These are phyloP conservation scores for Aspergillus heteromorphus DNA, from an alignment of 495 filamentous ascomycete genomes.

Conservation along the genomic window DNA sequence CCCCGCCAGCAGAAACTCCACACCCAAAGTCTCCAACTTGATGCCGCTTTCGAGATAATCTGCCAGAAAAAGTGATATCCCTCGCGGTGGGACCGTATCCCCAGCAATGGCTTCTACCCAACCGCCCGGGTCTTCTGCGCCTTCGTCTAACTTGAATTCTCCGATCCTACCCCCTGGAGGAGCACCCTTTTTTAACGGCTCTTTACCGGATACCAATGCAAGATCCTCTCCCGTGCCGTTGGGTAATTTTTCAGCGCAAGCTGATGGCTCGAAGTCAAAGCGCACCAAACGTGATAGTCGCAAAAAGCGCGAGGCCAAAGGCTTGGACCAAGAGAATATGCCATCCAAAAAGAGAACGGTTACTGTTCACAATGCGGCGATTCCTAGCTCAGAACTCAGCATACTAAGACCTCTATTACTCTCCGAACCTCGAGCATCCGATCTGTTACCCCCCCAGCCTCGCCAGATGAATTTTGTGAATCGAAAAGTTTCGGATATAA, in stretches of 20 bases:
- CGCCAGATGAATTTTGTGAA: constrained; percentile 38
- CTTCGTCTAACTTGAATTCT: constrained; percentile 42
- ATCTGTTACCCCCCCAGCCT: constrained; percentile 35
- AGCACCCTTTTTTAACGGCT: constrained; percentile 24
- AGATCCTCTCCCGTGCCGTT: constrained; percentile 37
- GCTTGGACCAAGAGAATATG: constrained; percentile 35
- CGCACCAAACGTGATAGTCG: constrained; percentile 45
- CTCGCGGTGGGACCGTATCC: background rate
- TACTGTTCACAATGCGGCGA: constrained; percentile 24
- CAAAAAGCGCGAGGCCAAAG: constrained; percentile 76
- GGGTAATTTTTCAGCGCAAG: constrained; percentile 28
- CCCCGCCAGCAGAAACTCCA: background rate
- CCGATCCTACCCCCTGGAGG: constrained; percentile 28
- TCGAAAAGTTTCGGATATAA: constrained; percentile 28
- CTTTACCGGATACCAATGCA: constrained; percentile 29
- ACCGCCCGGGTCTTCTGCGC: constrained; percentile 34
- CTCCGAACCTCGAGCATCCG: constrained; percentile 34
- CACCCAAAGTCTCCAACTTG: background rate
- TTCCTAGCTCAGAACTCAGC: constrained; percentile 28
- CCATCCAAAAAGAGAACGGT: constrained; percentile 36
- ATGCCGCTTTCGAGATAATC: background rate
- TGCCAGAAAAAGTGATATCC: background rate
- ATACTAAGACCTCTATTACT: constrained; percentile 28
- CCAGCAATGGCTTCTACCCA: constrained; percentile 34
- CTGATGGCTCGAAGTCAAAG: constrained; percentile 34